Conservation (phyloP, 352 stramenopile genomes). For the Phytopythium chamaehyphon region DNA sequence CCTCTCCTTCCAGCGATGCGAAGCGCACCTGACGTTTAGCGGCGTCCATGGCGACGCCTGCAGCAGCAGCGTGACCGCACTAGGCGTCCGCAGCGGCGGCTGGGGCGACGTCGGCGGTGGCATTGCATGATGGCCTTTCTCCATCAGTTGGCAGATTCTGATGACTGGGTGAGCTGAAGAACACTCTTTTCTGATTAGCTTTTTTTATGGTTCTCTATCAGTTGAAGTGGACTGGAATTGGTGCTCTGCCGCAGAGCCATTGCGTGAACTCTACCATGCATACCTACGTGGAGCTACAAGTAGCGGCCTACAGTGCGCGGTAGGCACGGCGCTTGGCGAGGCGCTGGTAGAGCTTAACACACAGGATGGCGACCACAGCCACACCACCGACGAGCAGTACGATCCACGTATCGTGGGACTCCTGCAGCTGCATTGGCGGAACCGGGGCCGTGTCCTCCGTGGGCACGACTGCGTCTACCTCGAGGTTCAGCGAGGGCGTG, state of each 20-base stretch:
- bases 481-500: conserved; percentile 35
- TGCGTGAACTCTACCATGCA: too few species aligned
- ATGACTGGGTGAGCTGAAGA: too few species aligned
- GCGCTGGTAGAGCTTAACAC: conserved; percentile 38
- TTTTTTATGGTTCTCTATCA: too few species aligned
- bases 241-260: too few species aligned
- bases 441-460: neutral
- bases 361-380: conserved; percentile 31
- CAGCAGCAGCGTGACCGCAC: conserved; percentile 42
- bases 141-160: too few species aligned
- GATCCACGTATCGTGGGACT: conserved; percentile 22
- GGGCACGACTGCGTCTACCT: conserved; percentile 9
- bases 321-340: conserved; percentile 39
- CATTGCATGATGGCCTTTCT: too few species aligned
- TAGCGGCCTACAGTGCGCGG: conserved; percentile 25
- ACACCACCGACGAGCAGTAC: conserved; percentile 28
- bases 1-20: too few species aligned
- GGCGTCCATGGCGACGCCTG: conserved; percentile 47
- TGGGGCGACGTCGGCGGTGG: too few species aligned
- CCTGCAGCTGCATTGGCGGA: neutral
- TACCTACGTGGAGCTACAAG: too few species aligned
- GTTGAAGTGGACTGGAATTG: too few species aligned
- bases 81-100: conserved; percentile 2
- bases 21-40: conserved; percentile 41
- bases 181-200: conserved; percentile 4